These are phyloP conservation scores for Cystobasidium slooffiae DNA, from an alignment of 1,284 basidiomycete genomes.

Conservation along the genomic window DNA sequence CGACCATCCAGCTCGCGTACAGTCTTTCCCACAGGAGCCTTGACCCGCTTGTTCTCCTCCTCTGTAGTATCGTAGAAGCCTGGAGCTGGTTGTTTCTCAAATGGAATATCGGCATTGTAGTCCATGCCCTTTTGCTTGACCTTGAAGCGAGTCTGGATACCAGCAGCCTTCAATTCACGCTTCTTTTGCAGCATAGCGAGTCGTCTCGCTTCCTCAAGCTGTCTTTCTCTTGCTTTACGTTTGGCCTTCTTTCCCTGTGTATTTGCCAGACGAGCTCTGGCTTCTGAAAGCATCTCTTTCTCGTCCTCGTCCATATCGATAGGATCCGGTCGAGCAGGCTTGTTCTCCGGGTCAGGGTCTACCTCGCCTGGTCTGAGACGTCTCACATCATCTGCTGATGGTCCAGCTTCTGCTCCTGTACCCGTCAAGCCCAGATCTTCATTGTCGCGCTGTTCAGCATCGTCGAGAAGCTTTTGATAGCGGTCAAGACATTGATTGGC, in stretches of 20 bases:
- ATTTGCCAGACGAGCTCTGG: conserved; percentile 94
- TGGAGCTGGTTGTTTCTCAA: conserved; percentile 91
- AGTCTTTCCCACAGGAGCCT: conserved; percentile 89
- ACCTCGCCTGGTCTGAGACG: conserved; percentile 93
- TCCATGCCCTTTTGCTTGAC: conserved; percentile 95
- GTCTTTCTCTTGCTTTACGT: conserved; percentile 93
- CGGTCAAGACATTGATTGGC: conserved; percentile 98
- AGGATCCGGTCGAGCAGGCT: conserved; percentile 95
- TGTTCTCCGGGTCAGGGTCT: conserved; percentile 98
- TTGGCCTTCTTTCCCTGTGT: conserved; percentile 99
- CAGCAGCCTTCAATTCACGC: conserved; percentile 94
- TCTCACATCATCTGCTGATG: conserved; percentile 87
- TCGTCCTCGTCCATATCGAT: conserved; percentile 99
- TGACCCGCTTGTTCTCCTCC: conserved; percentile 84
- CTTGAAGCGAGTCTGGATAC: conserved; percentile 82
- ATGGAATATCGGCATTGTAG: conserved; percentile 98
- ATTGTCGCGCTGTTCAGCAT: conserved; percentile 92
- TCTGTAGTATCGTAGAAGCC: conserved; percentile 98
- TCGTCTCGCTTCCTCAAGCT: conserved; percentile 91
- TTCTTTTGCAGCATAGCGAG: conserved; percentile 97
- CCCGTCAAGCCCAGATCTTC: conserved; percentile 81
- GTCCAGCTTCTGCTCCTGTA: conserved; percentile 69
- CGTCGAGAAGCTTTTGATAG: conserved; percentile 96
- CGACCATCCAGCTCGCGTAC: conserved; percentile 79
- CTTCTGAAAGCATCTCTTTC: conserved; percentile 99